These are phyloP conservation scores for Colletotrichum horii DNA, from an alignment of 2,329 filamentous ascomycete species.

Conservation along the genomic window DNA sequence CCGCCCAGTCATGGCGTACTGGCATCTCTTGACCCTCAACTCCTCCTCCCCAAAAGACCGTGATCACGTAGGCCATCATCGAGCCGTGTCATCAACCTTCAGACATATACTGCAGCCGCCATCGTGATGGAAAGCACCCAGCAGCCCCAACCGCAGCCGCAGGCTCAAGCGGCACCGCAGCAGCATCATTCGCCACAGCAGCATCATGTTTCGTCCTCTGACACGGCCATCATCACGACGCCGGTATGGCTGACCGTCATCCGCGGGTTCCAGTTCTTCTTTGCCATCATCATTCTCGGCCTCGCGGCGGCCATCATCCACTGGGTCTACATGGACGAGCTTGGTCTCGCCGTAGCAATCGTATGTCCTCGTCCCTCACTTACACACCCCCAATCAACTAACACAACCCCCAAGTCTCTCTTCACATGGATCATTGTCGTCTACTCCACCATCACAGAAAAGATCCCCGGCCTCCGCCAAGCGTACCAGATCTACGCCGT, in stretches of 20 bases:
- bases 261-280: constrained; percentile 44
- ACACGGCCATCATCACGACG: constrained; percentile 38
- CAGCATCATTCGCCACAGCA: not conserved
- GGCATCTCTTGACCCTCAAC: not conserved
- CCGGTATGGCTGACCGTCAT: constrained; percentile 48
- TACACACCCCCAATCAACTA: not conserved
- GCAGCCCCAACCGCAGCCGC: not conserved
- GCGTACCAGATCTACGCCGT: constrained; percentile 51
- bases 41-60: not conserved
- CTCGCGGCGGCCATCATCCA: constrained; percentile 46
- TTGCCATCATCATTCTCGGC: constrained; percentile 49
- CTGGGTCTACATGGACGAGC: constrained; percentile 40
- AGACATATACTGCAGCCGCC: not conserved
- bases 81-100: not conserved
- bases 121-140: not conserved
- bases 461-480: constrained; percentile 33
- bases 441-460: constrained; percentile 48
- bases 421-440: constrained; percentile 50
- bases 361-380: constrained; percentile 33
- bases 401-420: constrained; percentile 35
- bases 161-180: not conserved
- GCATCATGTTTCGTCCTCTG: not conserved
- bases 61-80: not conserved
- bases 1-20: not conserved
- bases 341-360: constrained; percentile 45